These are phyloP conservation scores for Panaeolus papilionaceus DNA, from an alignment of 768 basidiomycete genomes.

Conservation along the genomic window DNA sequence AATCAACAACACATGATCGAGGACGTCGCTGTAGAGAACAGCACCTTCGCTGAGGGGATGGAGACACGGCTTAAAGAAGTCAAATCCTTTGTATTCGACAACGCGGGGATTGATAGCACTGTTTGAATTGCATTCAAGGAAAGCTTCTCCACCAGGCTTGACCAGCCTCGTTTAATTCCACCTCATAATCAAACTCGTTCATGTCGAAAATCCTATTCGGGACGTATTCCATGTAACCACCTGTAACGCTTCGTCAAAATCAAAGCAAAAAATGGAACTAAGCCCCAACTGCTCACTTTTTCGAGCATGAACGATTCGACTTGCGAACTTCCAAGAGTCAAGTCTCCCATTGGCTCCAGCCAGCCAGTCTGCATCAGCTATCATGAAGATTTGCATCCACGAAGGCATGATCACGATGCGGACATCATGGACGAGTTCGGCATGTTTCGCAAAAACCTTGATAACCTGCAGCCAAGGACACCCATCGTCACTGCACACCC, in stretches of 20 bases:
- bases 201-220: background rate
- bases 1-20: constrained; percentile 65
- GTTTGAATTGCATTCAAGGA: constrained; percentile 1
- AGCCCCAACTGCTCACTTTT: background rate
- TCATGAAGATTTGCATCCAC: background rate
- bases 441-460: background rate
- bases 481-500: background rate
- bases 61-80: constrained; percentile 21
- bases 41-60: constrained; percentile 27
- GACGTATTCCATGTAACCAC: background rate
- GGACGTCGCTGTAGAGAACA: constrained; percentile 51
- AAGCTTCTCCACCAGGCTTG: background rate
- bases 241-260: background rate
- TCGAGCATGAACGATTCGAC: background rate
- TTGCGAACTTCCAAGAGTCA: constrained; percentile 8
- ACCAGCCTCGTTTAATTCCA: constrained; percentile 5
- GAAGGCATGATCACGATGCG: constrained; percentile 3
- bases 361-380: background rate
- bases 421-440: background rate
- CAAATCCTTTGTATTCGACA: constrained; percentile 22
- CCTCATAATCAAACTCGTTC: background rate
- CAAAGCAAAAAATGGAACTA: background rate
- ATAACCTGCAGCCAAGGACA: background rate
- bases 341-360: background rate
- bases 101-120: background rate